A percentile compares a stretch with the other conserved stretches of the same genome.
Conservation (phyloP, 305 asterid species). For the Fraxinus xanthoxyloides region DNA sequence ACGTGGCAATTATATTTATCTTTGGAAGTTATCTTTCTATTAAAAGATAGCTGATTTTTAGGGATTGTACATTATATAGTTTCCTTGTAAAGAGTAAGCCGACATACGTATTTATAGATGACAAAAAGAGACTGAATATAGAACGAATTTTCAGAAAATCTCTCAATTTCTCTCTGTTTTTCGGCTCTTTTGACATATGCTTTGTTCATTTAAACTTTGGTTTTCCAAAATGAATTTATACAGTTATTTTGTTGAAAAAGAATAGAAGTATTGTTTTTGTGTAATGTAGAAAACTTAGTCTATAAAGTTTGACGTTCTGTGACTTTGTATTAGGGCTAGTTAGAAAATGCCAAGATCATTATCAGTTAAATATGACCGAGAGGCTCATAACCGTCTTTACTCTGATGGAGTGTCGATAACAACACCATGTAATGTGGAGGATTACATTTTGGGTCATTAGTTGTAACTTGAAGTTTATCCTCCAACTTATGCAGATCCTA, state of each 20-base stretch:
- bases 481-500: neutral
- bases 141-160: neutral
- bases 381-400: neutral
- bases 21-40: neutral
- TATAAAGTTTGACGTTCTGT: neutral
- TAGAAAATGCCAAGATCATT: neutral
- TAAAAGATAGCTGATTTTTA: neutral
- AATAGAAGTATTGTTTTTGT: neutral
- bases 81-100: neutral
- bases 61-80: neutral
- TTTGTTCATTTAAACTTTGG: neutral
- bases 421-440: neutral
- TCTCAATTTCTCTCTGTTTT: neutral
- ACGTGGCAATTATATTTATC: neutral
- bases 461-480: slow-evolving; percentile 7
- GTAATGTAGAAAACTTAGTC: neutral
- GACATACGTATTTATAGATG: neutral
- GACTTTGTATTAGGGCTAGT: slow-evolving; percentile 7
- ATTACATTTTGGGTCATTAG: neutral
- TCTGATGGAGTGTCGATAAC: neutral
- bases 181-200: neutral
- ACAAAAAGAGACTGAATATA: neutral
- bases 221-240: neutral
- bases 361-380: neutral
- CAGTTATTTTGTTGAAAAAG: neutral